phyloP scores from a whole-genome alignment of 164 flowering plant genomes.

The Chimonanthus salicifolius region DNA sequence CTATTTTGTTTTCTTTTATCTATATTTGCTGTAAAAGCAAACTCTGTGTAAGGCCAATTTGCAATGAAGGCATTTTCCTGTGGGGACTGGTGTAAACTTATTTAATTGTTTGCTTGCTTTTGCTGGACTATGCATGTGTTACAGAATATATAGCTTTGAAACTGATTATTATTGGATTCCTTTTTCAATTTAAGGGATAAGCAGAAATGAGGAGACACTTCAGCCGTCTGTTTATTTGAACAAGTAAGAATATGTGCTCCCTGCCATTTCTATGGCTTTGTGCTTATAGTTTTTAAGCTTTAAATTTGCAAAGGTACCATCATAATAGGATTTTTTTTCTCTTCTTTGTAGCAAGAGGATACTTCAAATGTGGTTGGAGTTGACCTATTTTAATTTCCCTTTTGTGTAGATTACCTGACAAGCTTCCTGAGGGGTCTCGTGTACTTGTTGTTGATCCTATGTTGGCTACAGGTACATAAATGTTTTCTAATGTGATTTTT shows the following conservation, averaged over 20 bases:
- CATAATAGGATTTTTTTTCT: not conserved
- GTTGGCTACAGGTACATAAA: slow-evolving; percentile 84
- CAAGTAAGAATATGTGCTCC: slow-evolving; percentile 51
- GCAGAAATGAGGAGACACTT: slow-evolving; percentile 90
- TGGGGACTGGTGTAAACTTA: too few relatives aligned
- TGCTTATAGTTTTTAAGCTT: not conserved
- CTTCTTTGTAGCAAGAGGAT: not conserved
- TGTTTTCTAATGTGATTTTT: not conserved
- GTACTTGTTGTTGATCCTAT: slow-evolving; percentile 93
- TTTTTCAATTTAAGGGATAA: slow-evolving; percentile 41
- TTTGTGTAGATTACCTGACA: slow-evolving; percentile 67
- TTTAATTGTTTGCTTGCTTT: not conserved
- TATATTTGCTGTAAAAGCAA: too few relatives aligned
- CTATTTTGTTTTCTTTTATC: too few relatives aligned
- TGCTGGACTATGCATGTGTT: not conserved
- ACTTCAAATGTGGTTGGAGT: not conserved
- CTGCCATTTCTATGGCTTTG: not conserved
- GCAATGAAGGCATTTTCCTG: too few relatives aligned
- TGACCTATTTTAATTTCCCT: not conserved
- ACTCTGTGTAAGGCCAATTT: too few relatives aligned
- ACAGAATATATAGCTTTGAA: not conserved
- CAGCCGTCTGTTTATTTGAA: slow-evolving; percentile 75
- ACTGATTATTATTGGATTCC: not conserved
- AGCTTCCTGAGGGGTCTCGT: slow-evolving; percentile 72
- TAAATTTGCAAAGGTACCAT: too few relatives aligned